phyloP scores from a whole-genome alignment of 2,329 filamentous ascomycete genomes.

The Knufia fluminis region DNA sequence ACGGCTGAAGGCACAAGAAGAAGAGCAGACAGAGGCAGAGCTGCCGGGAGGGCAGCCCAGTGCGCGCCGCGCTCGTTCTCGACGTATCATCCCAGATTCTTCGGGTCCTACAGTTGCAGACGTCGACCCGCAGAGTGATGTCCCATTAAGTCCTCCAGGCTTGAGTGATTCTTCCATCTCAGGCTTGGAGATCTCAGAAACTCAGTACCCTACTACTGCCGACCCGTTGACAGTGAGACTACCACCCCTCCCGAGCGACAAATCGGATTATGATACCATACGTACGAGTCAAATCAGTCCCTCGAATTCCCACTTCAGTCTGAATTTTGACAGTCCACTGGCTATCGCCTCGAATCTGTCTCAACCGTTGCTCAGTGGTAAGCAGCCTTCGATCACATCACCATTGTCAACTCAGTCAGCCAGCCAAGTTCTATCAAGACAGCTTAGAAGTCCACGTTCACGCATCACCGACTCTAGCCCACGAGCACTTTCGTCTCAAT shows the following conservation, averaged over 20 bases:
- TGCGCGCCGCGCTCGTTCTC: neutral
- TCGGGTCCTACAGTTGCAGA: conserved; percentile 9
- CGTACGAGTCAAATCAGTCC: conserved; percentile 13
- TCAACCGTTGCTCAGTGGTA: neutral
- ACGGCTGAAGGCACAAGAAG: conserved; percentile 12
- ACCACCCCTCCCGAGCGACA: conserved; percentile 10
- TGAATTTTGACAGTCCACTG: neutral
- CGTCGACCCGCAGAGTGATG: neutral
- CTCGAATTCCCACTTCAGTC: neutral
- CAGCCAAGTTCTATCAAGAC: neutral
- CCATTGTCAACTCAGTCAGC: neutral
- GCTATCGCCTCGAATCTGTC: conserved; percentile 4
- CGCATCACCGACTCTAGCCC: neutral
- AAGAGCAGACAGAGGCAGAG: neutral
- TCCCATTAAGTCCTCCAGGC: conserved; percentile 4
- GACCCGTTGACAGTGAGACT: conserved; percentile 11
- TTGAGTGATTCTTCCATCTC: conserved; percentile 9
- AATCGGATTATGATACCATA: conserved; percentile 16
- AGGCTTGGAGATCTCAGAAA: conserved; percentile 16
- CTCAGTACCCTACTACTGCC: conserved; percentile 9
- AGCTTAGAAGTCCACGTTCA: neutral
- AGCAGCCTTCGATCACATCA: neutral
- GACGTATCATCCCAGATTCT: conserved; percentile 11
- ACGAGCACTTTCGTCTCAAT: neutral
- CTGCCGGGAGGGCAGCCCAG: neutral